A percentile compares a stretch with the other conserved stretches of the same genome.
Conservation (phyloP, 129 eudicot genomes). For the Heracleum sosnowskyi region DNA sequence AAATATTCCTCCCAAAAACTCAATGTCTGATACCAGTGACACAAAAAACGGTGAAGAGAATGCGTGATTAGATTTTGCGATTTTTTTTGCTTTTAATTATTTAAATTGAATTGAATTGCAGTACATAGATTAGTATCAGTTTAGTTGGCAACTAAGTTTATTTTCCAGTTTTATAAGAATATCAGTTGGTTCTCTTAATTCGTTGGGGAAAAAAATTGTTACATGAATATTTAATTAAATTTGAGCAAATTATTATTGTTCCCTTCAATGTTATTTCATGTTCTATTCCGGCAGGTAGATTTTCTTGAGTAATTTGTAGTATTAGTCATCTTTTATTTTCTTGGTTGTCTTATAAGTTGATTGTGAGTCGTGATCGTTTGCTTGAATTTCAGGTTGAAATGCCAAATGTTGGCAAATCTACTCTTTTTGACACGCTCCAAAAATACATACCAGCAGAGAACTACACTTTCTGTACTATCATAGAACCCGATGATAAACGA, state of each 20-base stretch:
- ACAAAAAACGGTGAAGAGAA: no score
- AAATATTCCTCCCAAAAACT: background rate
- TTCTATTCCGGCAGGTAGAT: background rate
- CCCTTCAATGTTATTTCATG: background rate
- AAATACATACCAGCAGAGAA: constrained; percentile 94
- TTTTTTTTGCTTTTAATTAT: no score
- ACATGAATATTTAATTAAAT: background rate
- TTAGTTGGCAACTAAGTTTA: background rate
- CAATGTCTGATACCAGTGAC: background rate
- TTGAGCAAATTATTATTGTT: background rate
- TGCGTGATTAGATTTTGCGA: background rate
- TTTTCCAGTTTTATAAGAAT: no score
- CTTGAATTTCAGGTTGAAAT: constrained; percentile 73
- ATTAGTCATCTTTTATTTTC: background rate
- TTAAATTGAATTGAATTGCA: background rate
- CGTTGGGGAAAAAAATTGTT: background rate
- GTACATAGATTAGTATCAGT: background rate
- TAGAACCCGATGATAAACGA: constrained; percentile 98
- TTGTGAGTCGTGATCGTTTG: background rate
- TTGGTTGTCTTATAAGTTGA: background rate
- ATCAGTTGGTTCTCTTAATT: background rate
- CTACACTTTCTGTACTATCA: constrained; percentile 96
- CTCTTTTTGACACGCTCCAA: constrained; percentile 94
- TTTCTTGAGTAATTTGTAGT: background rate
- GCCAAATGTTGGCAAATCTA: constrained; percentile 98